These are phyloP conservation scores for Crotalaria pallida DNA, from an alignment of 306 rosid genomes.

Conservation along the genomic window DNA sequence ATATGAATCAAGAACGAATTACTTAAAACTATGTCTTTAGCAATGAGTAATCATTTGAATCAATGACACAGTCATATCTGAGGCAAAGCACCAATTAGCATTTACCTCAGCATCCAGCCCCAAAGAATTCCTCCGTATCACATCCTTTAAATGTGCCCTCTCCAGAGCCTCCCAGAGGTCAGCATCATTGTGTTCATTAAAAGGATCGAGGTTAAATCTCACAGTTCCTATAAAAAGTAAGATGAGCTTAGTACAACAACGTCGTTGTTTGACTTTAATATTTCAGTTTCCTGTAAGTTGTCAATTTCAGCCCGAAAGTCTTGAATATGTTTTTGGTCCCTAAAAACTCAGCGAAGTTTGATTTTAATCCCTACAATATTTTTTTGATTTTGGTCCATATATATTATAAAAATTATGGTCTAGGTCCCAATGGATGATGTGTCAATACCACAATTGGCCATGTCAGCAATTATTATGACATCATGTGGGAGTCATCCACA, in stretches of 20 bases:
- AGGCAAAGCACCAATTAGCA: background rate
- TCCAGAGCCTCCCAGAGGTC: conserved; percentile 95
- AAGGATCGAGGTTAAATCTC: conserved; percentile 89
- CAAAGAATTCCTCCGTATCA: conserved; percentile 61
- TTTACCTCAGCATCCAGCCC: conserved; percentile 89
- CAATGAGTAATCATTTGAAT: background rate
- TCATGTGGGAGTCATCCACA: no score
- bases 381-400: no score
- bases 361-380: no score
- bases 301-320: conserved; percentile 12
- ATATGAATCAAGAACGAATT: background rate
- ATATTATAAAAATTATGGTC: no score
- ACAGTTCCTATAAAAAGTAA: conserved; percentile 55
- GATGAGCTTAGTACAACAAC: background rate
- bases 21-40: background rate
- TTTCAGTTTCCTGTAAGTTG: background rate
- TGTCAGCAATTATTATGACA: no score
- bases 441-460: no score
- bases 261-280: conserved; percentile 7
- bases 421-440: no score
- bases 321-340: no score
- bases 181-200: conserved; percentile 76
- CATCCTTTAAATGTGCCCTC: conserved; percentile 88
- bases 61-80: background rate
- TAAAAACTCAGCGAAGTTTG: no score